Base-by-base conservation (phyloP, 2,329 filamentous ascomycete species). In the Lecanosticta acicola region DNA sequence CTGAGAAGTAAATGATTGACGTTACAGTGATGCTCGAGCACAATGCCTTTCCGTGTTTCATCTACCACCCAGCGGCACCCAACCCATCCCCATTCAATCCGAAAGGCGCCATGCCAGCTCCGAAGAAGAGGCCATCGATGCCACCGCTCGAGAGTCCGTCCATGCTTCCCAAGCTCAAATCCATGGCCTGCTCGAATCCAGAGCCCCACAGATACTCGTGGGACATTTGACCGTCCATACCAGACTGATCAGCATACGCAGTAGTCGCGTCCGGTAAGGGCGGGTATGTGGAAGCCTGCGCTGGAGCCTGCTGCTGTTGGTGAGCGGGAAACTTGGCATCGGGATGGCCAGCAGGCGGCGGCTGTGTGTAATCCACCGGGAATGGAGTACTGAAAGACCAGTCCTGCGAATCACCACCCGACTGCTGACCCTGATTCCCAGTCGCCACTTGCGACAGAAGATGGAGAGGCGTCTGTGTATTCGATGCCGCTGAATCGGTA, bases 101-200 rank as follows among this genome's bases (percentile, higher is more conserved):
- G 39, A 60, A 62, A 14, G 59, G 56, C 42, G 52, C 56, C 50
- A 60, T 58, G 5, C 54, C 49, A 37, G 57, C 59, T 1, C 61
- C 60, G 32, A 64, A 45, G 41, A 64, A 60, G 56, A 64, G 48
- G 13, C 58, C 51, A 45, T 64, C 62, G 42, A 66, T 51, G 20
- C 59, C 61, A 18, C 55, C 56, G 34, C 59, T 60, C 34, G 55
- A 54, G 34, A 64, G 43, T 0, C 59, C 59, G 33, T 59, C 58
- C 53, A 63, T 61, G n/a, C 55, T 59, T 4, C 56, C 58, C 24
- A 66, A 38, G 32, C 61, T 60, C 16, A 66, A 59, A 39, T 65
- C 62, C 63, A 66, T 66, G 8, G 61, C 61, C 37, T 66, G 62
- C 48, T 66, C 60, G 20, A 66, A 64, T 13, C 60, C 61, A 7